Base-by-base conservation (phyloP, 768 basidiomycete genomes). In the Lyophyllum decastes region DNA sequence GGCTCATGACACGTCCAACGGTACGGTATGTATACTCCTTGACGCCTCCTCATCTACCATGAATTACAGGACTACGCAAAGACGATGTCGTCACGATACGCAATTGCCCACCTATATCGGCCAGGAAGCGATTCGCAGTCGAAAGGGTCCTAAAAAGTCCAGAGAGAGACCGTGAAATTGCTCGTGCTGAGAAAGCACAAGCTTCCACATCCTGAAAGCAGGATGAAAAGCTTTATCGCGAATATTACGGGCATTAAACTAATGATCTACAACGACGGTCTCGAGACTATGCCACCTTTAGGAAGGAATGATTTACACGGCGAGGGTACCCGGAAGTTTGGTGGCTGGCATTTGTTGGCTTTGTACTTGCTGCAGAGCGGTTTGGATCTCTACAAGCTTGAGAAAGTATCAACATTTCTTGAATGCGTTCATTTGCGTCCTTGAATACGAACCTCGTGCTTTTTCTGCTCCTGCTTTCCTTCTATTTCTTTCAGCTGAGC, bases 91-190 rank as follows among this genome's bases (percentile, higher is more conserved):
- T 93, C 34, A 71, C 83, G 57, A 93, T 94, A 70, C 88, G 87
- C 57, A 90, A 93, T 65, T 93, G 90, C 70, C 87, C 86, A 41
- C 90, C 90, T 22, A 75, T 90, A 65, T 94, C 92, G 27, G 89
- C 88, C 22, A 76, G 82, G 61, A 94, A 94, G 73, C 80, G 88
- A 27, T 94, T 93, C 76, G 83, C 73, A 49, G 74, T 94, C 48
- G 85, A 92, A 66, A 80, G 74, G 52, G 68, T 94, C 33, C 64
- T 92, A 41, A 79, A 76, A 63, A 92, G 90, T 64, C 90, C 90
- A 7, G 84, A 86, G 66, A 77, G 76, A 16, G 85, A 87, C 70
- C 82, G 81, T 50, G 81, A 83, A 55, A 57, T 76, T 38, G 70
- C 70, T 40, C 73, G 72, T 40, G 69, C 72, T 19, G 65, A 52